Conservation (phyloP, 179 eudicot species). For the Sideroxylon spinosum region DNA sequence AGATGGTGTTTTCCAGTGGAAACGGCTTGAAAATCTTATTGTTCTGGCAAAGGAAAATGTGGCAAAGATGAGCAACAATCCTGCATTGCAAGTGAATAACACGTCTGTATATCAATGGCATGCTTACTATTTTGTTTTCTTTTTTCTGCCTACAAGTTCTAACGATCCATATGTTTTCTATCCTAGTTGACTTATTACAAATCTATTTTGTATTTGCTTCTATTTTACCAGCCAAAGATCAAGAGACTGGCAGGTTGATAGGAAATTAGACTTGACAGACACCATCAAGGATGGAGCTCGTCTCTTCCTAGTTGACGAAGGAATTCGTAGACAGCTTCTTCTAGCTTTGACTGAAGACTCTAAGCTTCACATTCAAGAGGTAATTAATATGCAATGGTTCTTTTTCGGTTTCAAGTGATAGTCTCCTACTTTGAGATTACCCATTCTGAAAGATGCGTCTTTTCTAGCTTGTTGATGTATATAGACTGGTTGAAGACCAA, state of each 20-base stretch:
- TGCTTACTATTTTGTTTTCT: neutral
- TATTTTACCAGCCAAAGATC: conserved; percentile 40
- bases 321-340: conserved; percentile 81
- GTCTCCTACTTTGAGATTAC: neutral
- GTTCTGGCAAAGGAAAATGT: conserved; percentile 92
- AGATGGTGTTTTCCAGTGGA: conserved; percentile 95
- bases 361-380: conserved; percentile 96
- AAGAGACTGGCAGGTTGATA: conserved; percentile 35
- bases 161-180: neutral
- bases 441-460: conserved; percentile 9
- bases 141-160: conserved; percentile 2
- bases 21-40: conserved; percentile 89
- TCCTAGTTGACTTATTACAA: neutral
- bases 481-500: conserved; percentile 87
- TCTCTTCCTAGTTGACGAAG: conserved; percentile 71
- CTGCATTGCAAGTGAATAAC: conserved; percentile 65
- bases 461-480: conserved; percentile 80
- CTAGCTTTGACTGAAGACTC: conserved; percentile 99
- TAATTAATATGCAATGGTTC: conserved; percentile 10
- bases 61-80: conserved; percentile 84
- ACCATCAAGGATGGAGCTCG: conserved; percentile 96
- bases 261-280: conserved; percentile 85
- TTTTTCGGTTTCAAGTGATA: neutral
- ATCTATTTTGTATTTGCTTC: neutral
- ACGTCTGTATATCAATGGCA: conserved; percentile 33